Evolutionary conservation across 495 filamentous ascomycete genomes (phyloP), one percentile per base, ranked within the genome.

Genomic region (Lophiostoma macrostomum): DNA sequence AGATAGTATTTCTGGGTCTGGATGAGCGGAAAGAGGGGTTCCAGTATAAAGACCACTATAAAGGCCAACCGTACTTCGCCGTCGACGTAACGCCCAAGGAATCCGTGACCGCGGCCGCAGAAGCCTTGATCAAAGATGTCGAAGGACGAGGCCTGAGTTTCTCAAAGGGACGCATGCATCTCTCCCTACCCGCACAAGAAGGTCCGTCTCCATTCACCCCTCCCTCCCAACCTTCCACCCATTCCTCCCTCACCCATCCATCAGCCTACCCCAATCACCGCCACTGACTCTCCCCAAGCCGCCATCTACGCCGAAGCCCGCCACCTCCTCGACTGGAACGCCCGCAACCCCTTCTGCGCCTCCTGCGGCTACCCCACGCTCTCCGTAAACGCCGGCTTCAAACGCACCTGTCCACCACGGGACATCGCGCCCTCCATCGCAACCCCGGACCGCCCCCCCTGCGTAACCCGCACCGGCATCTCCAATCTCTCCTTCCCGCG

Each of bases 291-390:
- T n/a, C n/a, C n/a, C n/a, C n/a, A n/a, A 90, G 91, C 89, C 51
- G 91, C 90, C 48, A 88, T 94, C 35, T 90, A 88, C 64, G 94
- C 88, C n/a, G 86, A 93, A 64, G 87, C 90, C 2, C 85, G 91
- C 58, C 83, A 87, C n/a, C 71, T 95, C 30, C 66, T 91, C 24
- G 93, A 97, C 72, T 98, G 93, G 93, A 97, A 98, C 70, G 78
- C 75, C 40, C 86, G 91, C 37, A 96, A 95, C 65, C 88, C 82
- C 29, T 97, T 89, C 73, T 98, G 93, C 70, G 88, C 82, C 8
- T 82, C 82, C 46, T 96, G 93, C 72, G 91, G 93, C 27, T 75
- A 88, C 54, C 82, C 77, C 7, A 96, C 93, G 2, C 70, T 96
- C 47, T 89, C 88, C 16, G 78, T 93, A 30, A 87, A 96, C 67